Conservation (phyloP, 495 filamentous ascomycete species). For the Tuber microsphaerosporum region DNA sequence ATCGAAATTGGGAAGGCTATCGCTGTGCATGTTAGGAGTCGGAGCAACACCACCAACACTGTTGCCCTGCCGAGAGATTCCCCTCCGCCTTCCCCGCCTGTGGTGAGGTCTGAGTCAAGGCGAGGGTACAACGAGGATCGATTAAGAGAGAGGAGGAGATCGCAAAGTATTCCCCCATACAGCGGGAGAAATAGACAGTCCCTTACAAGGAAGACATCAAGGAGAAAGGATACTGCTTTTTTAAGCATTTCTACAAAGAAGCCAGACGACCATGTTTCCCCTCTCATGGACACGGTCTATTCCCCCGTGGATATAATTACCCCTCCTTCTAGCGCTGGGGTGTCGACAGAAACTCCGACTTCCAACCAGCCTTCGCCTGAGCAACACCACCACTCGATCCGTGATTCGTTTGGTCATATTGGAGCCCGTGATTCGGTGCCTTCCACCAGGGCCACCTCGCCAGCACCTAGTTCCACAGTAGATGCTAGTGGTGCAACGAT, state of each 20-base stretch:
- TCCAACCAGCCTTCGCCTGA: conserved; percentile 18
- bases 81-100: conserved; percentile 23
- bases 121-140: conserved; percentile 8
- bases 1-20: conserved; percentile 32
- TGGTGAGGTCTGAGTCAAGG: conserved; percentile 14
- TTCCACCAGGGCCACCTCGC: conserved; percentile 24
- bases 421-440: conserved; percentile 10
- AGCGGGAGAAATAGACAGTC: conserved; percentile 1
- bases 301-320: conserved; percentile 27
- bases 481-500: conserved; percentile 33
- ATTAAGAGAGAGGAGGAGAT: conserved; percentile 8
- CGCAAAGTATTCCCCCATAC: conserved; percentile 7
- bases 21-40: conserved; percentile 23
- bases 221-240: conserved; percentile 17
- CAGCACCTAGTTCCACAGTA: conserved; percentile 28
- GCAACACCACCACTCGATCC: background rate
- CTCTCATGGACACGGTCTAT: conserved; percentile 18
- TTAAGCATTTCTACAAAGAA: conserved; percentile 4
- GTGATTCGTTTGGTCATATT: background rate
- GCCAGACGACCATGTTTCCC: conserved; percentile 19
- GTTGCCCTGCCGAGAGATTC: conserved; percentile 5
- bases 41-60: conserved; percentile 22
- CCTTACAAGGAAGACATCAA: conserved; percentile 9
- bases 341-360: conserved; percentile 8
- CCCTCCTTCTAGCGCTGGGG: conserved; percentile 30